Base-by-base conservation (phyloP, 1,284 basidiomycete species). In the Heterobasidion parviporum region DNA sequence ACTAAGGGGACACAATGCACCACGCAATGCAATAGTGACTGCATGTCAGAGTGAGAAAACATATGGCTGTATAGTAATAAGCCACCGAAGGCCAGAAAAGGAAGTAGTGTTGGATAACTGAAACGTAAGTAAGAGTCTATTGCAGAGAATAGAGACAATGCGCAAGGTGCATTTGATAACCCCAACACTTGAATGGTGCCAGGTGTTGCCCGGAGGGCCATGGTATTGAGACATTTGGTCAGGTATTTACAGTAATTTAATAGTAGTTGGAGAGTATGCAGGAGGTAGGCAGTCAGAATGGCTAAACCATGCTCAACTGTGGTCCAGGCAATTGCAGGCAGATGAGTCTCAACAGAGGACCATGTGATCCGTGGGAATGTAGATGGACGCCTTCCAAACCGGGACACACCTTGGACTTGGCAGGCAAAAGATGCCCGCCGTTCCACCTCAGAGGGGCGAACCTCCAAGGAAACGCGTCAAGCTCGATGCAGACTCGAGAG, bases 401-500 rank as follows among this genome's bases (percentile, higher is more conserved):
- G 26, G 26, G 26, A 26, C 26, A 26, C 26, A 26, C 5, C 26
- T 26, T 26, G 26, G 26, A 26, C 26, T 26, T 26, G 26, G 26
- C 26, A 26, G 26, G 26, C 26, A 26, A 26, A 26, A 26, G 26
- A 26, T 26, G 26, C 26, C 26, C 26, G 26, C 26, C 26, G 26
- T 26, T 26, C 26, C 26, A 26, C 26, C 26, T 41, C 38, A 10
- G 38, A 10, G 38, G n/a, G 38, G 38, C 10, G 38, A 48, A 20
- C 16, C 46, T 32, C 46, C 46, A 18, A 48, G 55, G 50, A 62
- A 59, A 49, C 55, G 53, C 16, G 54, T 54, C 35, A 60, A 57
- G 49, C 12, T 49, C 34, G 61, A 63, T 32, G 50, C 32, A 16
- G 51, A 53, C 14, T 62, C 63, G 7, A 55, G 57, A 33, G 61